Evolutionary conservation across 2,329 filamentous ascomycete genomes (phyloP).

Genomic region (Fusarium torreyae): DNA sequence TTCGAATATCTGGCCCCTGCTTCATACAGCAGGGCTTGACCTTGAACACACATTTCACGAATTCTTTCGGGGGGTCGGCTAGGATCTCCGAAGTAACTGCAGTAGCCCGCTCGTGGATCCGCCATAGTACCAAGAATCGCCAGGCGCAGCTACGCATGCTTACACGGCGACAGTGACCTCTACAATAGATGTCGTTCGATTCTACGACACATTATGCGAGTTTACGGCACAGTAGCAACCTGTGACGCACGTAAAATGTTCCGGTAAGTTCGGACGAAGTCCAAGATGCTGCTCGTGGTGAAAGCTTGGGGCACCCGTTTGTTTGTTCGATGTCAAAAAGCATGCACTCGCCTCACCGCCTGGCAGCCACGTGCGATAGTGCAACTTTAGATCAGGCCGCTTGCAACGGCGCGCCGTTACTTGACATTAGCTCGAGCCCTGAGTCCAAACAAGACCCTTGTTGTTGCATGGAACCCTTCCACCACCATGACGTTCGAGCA

Average conservation of each 20-base stretch:
- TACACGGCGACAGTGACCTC: slow-evolving; percentile 11
- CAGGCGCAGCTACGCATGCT: slow-evolving; percentile 27
- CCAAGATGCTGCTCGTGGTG: slow-evolving; percentile 8
- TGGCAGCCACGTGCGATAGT: slow-evolving; percentile 37
- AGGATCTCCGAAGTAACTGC: slow-evolving; percentile 15
- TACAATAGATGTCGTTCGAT: slow-evolving; percentile 12
- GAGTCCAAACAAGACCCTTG: slow-evolving; percentile 24
- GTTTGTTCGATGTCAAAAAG: slow-evolving; percentile 6
- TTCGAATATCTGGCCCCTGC: slow-evolving; percentile 8
- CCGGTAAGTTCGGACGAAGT: slow-evolving; percentile 28
- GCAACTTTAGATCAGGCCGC: slow-evolving; percentile 27
- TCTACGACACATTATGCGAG: slow-evolving; percentile 30
- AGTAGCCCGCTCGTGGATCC: slow-evolving; percentile 9
- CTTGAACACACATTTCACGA: slow-evolving; percentile 15
- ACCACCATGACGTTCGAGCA: slow-evolving; percentile 29
- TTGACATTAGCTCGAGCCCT: slow-evolving; percentile 29
- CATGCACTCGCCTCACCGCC: slow-evolving; percentile 23
- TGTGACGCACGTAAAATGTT: slow-evolving; percentile 18
- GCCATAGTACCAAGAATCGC: slow-evolving; percentile 14
- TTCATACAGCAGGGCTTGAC: slow-evolving; percentile 24
- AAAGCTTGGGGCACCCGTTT: slow-evolving; percentile 19
- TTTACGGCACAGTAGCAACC: slow-evolving; percentile 14
- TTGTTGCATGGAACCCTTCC: slow-evolving; percentile 27
- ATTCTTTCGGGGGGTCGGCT: slow-evolving; percentile 18
- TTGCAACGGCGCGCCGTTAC: slow-evolving; percentile 33